Evolutionary conservation across 2,329 filamentous ascomycete species (phyloP).

Genomic region (Fusarium papillatum): DNA sequence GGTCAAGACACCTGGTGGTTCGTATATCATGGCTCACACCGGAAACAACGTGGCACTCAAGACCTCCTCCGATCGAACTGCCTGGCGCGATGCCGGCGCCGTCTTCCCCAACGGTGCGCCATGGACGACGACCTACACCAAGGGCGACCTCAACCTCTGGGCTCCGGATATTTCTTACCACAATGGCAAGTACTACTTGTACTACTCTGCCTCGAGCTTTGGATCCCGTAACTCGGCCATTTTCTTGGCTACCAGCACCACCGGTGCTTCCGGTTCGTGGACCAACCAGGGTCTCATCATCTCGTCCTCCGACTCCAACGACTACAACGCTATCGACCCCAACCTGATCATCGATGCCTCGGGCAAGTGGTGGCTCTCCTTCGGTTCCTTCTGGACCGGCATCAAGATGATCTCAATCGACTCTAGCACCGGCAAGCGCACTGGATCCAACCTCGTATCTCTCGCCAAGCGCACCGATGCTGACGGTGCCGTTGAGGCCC

Average conservation of each 20-base stretch:
- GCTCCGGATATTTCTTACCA: conserved; percentile 67
- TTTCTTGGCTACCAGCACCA: conserved; percentile 48
- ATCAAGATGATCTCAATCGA: conserved; percentile 47
- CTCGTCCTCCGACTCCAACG: conserved; percentile 35
- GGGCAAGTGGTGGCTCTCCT: conserved; percentile 48
- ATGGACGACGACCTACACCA: conserved; percentile 48
- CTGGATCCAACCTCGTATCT: conserved; percentile 37
- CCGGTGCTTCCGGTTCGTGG: conserved; percentile 47
- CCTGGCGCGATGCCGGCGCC: conserved; percentile 46
- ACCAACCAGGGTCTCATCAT: conserved; percentile 46
- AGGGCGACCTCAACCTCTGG: conserved; percentile 51
- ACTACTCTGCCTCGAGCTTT: conserved; percentile 50
- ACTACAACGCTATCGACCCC: conserved; percentile 48
- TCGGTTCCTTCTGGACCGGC: conserved; percentile 49
- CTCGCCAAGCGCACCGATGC: conserved; percentile 41
- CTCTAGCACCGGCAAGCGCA: conserved; percentile 43
- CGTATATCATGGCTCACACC: conserved; percentile 46
- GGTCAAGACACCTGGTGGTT: conserved; percentile 45
- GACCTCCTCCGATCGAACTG: conserved; percentile 49
- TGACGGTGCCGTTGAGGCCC: conserved; percentile 45
- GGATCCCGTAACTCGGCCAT: conserved; percentile 46
- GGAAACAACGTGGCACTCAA: conserved; percentile 46
- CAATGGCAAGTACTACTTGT: conserved; percentile 48
- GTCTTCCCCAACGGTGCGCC: conserved; percentile 48
- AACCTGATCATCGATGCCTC: conserved; percentile 46